These are phyloP conservation scores for Sclerotinia trifoliorum DNA, from an alignment of 2,329 filamentous ascomycete species.

Conservation along the genomic window DNA sequence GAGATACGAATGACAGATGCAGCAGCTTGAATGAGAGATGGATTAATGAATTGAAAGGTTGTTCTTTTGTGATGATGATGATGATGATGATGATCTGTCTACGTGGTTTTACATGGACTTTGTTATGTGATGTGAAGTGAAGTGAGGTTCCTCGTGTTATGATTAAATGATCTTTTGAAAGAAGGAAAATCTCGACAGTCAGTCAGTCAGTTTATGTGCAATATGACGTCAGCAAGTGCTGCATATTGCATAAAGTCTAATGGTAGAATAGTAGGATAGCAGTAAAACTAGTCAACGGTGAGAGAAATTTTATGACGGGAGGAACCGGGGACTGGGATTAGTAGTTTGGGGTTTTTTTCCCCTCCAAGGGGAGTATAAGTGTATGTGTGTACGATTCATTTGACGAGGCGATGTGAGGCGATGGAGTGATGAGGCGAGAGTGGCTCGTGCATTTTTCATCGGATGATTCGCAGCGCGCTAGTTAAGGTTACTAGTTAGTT, in stretches of 20 bases:
- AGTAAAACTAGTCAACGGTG: neutral
- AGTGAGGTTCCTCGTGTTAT: neutral
- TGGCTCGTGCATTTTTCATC: too few species aligned
- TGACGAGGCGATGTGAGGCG: too few species aligned
- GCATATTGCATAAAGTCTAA: too few species aligned
- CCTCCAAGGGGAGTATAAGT: too few species aligned
- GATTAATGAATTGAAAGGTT: constrained; percentile 16
- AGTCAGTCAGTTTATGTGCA: neutral
- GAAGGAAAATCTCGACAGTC: neutral
- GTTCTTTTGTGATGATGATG: constrained; percentile 5
- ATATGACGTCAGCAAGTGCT: neutral
- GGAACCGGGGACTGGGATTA: too few species aligned
- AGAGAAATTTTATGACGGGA: neutral
- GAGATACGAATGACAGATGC: neutral
- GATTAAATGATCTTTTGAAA: neutral
- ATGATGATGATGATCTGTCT: neutral
- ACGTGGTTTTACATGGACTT: neutral
- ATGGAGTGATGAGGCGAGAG: too few species aligned
- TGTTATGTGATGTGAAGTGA: neutral
- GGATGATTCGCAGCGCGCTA: too few species aligned
- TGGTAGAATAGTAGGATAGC: too few species aligned
- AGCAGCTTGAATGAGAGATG: neutral
- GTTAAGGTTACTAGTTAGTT: too few species aligned
- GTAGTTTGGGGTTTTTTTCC: too few species aligned
- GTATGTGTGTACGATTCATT: too few species aligned